Evolutionary conservation across 1,284 basidiomycete genomes (phyloP).

Genomic region (Naganishia sp.): DNA sequence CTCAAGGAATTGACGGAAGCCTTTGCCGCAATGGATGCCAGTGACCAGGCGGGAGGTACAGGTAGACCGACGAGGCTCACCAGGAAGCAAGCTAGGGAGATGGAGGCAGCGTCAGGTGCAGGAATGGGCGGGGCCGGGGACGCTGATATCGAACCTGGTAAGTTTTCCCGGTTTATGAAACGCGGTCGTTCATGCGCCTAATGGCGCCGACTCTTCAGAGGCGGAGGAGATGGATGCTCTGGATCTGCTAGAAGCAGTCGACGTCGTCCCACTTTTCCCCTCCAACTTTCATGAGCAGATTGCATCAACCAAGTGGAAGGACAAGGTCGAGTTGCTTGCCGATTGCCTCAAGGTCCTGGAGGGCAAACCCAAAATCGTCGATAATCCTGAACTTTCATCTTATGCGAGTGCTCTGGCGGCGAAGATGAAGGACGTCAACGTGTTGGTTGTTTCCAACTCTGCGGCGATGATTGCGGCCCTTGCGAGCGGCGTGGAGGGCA

Average conservation of each 20-base stretch:
- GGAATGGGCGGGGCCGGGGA: slow-evolving; percentile 55
- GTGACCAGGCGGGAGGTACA: slow-evolving; percentile 76
- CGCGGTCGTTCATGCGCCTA: no score
- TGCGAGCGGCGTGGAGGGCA: slow-evolving; percentile 73
- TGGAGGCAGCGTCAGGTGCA: slow-evolving; percentile 58
- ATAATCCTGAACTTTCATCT: slow-evolving; percentile 46
- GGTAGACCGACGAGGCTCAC: slow-evolving; percentile 79
- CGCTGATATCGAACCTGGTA: slow-evolving; percentile 46
- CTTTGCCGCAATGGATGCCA: slow-evolving; percentile 80
- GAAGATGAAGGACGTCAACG: slow-evolving; percentile 88
- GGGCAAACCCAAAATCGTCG: slow-evolving; percentile 67
- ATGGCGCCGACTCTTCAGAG: slow-evolving; percentile 32
- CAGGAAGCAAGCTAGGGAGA: slow-evolving; percentile 72
- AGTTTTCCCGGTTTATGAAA: slow-evolving; percentile 7
- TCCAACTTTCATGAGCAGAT: slow-evolving; percentile 71
- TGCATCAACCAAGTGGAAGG: slow-evolving; percentile 95
- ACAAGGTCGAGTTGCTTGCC: slow-evolving; percentile 89
- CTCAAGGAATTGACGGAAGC: slow-evolving; percentile 91
- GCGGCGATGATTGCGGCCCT: slow-evolving; percentile 83
- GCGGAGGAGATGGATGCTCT: slow-evolving; percentile 69
- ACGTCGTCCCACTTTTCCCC: slow-evolving; percentile 75
- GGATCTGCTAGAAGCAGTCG: slow-evolving; percentile 77
- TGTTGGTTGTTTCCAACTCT: slow-evolving; percentile 90
- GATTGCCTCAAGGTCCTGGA: slow-evolving; percentile 74
- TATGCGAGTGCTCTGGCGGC: slow-evolving; percentile 61